Evolutionary conservation across 179 eudicot genomes (phyloP), one percentile per base, ranked within the genome.

Genomic region (Drosera spatulata): DNA sequence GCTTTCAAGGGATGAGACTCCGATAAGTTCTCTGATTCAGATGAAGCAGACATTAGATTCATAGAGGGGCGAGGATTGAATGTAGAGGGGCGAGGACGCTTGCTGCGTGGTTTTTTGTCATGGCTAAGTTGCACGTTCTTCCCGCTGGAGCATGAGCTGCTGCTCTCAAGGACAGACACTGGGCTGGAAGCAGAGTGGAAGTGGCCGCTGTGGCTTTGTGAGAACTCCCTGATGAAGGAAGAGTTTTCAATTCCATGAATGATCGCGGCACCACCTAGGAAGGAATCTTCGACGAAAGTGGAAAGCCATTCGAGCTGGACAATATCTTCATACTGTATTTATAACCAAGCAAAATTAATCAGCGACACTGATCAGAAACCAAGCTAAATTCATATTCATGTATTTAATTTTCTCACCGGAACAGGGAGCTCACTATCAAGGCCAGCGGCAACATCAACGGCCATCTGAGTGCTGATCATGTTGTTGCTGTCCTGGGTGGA

Each of bases 311-410:
- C 54, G 13, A 93, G 82, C 58, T 93, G 97, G 11, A 77, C 82
- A 33, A 89, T 89, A 71, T 93, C 99, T 60, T 89, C 99, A 58
- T 86, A 82, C 99, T 93, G 88, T 10, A 63, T 69, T 22, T 11
- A 41, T 9, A 15, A 60, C n/a, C 6, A 51, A 51, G 33, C 33
- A 22, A 22, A 22, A 22, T 22, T 22, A 22, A 22, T 22, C 33
- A 22, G 33, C 33, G 8, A 43, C 45, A 43, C 8, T 43, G 6
- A 7, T 43, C 6, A 43, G 45, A 43, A 43, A 43, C 45, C 45
- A 4, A 43, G 8, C 5, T 4, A 4, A 43, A 43, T 4, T 4
- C 8, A 7, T 43, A 43, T 43, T 4, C 5, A 0, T 43, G 8
- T 43, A 43, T 43, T 22, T 22, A 22, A 22, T 22, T 0, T 22